Conservation (phyloP, 2,329 filamentous ascomycete species). For the Bipolaris cookei region DNA sequence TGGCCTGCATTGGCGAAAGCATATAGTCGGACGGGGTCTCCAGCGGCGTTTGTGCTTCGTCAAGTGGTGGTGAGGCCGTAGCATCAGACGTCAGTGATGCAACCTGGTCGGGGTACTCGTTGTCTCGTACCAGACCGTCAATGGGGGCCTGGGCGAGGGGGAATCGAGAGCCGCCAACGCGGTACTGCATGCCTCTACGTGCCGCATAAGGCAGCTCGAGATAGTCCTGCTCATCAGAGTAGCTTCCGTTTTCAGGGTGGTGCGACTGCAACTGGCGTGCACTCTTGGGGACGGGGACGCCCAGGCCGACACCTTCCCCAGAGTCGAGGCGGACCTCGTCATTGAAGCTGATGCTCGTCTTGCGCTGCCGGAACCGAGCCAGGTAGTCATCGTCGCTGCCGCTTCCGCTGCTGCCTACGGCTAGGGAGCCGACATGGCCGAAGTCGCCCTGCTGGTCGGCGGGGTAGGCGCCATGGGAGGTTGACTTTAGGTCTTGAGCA, state of each 20-base stretch:
- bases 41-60: constrained; percentile 49
- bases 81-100: constrained; percentile 53
- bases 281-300: constrained; percentile 48
- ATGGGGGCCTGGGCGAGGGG: constrained; percentile 47
- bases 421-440: constrained; percentile 28
- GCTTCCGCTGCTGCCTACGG: constrained; percentile 35
- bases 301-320: constrained; percentile 47
- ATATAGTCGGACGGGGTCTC: constrained; percentile 44
- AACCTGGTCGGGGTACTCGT: constrained; percentile 44
- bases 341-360: constrained; percentile 52
- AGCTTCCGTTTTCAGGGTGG: constrained; percentile 36
- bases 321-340: constrained; percentile 50
- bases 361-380: constrained; percentile 41
- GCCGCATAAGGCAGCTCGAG: constrained; percentile 38
- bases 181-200: constrained; percentile 32
- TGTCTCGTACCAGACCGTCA: constrained; percentile 37
- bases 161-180: constrained; percentile 38
- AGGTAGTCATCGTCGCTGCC: constrained; percentile 35
- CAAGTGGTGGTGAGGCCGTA: constrained; percentile 48
- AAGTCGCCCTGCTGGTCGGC: constrained; percentile 23
- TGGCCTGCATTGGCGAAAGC: constrained; percentile 43
- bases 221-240: constrained; percentile 43
- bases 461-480: constrained; percentile 27
- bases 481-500: constrained; percentile 24
- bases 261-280: constrained; percentile 28